These are phyloP conservation scores for Rubus idaeus DNA, from an alignment of 306 rosid genomes.

Conservation along the genomic window DNA sequence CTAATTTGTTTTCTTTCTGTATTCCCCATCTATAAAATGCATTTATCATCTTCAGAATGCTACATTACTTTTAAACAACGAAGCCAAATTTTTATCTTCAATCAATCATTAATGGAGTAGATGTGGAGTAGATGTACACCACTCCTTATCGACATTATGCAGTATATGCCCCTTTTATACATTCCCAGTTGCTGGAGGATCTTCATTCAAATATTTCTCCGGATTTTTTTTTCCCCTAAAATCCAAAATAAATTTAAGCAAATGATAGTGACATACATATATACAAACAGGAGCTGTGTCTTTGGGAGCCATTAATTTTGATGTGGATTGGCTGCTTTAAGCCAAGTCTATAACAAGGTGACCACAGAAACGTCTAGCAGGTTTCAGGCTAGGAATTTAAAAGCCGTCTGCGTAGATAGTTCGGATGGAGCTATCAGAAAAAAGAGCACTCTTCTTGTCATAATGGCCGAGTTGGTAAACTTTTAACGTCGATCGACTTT, in stretches of 20 bases:
- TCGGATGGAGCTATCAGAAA: background rate
- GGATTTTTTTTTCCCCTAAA: background rate
- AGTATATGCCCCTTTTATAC: background rate
- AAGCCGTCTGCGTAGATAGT: background rate
- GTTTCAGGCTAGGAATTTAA: background rate
- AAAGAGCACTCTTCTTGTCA: background rate
- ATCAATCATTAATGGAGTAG: background rate
- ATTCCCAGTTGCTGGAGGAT: background rate
- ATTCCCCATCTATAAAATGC: background rate
- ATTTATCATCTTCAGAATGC: background rate
- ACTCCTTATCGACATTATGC: background rate
- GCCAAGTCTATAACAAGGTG: background rate
- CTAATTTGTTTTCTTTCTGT: background rate
- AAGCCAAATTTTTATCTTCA: background rate
- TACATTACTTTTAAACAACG: background rate
- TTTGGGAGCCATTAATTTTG: background rate
- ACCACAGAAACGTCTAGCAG: background rate
- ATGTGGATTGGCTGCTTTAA: background rate
- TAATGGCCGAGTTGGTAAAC: conserved; percentile 1
- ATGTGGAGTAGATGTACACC: background rate
- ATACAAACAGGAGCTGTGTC: background rate
- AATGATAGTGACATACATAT: background rate
- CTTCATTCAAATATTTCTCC: background rate
- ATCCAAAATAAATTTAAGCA: background rate
- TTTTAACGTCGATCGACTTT: background rate